Base-by-base conservation (phyloP, 2,329 filamentous ascomycete species). In the Monilinia vaccinii-corymbosi region DNA sequence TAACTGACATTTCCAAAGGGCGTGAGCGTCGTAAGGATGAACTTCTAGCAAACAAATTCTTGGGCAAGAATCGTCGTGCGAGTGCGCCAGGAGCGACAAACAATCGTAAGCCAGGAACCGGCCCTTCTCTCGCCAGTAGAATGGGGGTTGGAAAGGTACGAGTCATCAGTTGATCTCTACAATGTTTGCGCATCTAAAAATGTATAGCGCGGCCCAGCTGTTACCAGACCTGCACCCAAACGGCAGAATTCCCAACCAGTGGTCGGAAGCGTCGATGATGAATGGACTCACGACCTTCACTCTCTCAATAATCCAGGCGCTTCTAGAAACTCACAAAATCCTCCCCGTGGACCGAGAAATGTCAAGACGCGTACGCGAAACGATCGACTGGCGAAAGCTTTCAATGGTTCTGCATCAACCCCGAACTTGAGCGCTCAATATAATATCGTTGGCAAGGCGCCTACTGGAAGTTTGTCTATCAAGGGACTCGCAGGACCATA, bases 211-310 rank as follows among this genome's bases (percentile, higher is more conserved):
- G 66, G 56, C 45, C 52, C 63, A 56, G 49, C 60, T 60, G 56
- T 38, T 67, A 70, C 62, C 64, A 67, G 60, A 61, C 62, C 49
- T 56, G 64, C 66, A 55, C 38, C 56, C 11, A 63, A 55, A 58
- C 60, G 49, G n/a, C 60, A 51, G 21, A 51, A 52, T 64, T 58
- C 51, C n/a, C 65, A 62, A 58, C 62, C 71, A 69, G 75, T 77
- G 34, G 70, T 75, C 16, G 79, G 81, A 63, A 81, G 84, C 71
- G 80, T 88, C 71, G 79, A 87, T 66, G 79, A 80, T 65, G 84
- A 87, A 73, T 89, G 86, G 86, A 85, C 83, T 11, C 86, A 89
- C 71, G 86, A 89, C 66, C 78, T 89, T 4, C 85, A 89, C 72
- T 74, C 64, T 65, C 75, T 73, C 62, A 72, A 73, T 71, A 71